Percentiles rank a stretch among this genome's conserved stretches.
These are phyloP conservation scores for Ligustrum vulgare DNA, from an alignment of 257 asterid genomes.

Conservation along the genomic window DNA sequence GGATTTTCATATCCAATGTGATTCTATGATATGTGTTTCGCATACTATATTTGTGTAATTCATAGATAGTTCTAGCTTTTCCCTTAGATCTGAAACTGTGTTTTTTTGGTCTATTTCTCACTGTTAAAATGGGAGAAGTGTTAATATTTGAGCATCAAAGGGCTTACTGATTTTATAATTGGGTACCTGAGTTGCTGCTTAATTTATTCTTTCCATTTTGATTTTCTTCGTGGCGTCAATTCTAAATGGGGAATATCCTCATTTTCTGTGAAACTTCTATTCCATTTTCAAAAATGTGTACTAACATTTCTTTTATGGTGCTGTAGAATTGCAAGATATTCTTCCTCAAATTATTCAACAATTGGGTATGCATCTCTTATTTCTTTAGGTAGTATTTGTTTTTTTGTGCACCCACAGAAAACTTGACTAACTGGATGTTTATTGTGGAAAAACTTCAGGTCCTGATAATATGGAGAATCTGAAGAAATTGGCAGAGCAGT, in stretches of 20 bases:
- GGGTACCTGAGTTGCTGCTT: no score
- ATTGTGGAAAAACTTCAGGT: constrained; percentile 35
- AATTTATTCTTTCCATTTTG: not conserved
- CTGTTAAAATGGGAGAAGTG: not conserved
- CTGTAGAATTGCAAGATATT: constrained; percentile 58
- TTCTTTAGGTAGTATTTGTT: not conserved
- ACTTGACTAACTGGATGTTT: not conserved
- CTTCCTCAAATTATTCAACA: constrained; percentile 56
- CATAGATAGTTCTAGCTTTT: not conserved
- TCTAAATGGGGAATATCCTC: not conserved
- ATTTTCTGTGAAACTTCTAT: not conserved
- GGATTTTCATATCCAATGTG: not conserved
- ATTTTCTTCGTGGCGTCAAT: not conserved
- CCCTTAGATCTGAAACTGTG: not conserved
- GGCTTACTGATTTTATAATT: no score
- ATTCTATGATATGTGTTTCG: not conserved
- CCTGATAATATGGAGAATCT: constrained; percentile 77
- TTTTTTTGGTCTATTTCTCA: not conserved
- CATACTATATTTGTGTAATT: not conserved
- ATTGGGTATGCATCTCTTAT: constrained; percentile 27
- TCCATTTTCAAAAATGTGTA: not conserved
- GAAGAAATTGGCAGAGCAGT: constrained; percentile 80
- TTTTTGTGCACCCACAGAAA: no score
- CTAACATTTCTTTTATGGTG: not conserved
- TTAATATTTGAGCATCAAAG: no score